phyloP scores from a whole-genome alignment of 192 early-diverging fungal species.

The Podila epicladia region DNA sequence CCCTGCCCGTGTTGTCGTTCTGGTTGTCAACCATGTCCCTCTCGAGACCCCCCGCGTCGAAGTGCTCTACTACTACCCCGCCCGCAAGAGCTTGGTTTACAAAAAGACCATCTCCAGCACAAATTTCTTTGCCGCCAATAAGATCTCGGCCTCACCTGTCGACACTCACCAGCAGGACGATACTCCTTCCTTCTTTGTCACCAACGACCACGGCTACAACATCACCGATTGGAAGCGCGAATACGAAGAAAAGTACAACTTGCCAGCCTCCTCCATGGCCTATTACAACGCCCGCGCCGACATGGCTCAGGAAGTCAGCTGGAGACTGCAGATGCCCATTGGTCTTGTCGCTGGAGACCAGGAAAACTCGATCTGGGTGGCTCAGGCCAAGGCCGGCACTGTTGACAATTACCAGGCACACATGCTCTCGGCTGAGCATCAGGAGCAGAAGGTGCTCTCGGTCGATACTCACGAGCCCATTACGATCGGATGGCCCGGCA shows the following conservation, averaged over 20 bases:
- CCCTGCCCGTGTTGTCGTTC: slow-evolving; percentile 36
- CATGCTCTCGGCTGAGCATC: slow-evolving; percentile 36
- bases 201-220: slow-evolving; percentile 49
- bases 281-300: slow-evolving; percentile 47
- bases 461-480: slow-evolving; percentile 26
- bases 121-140: slow-evolving; percentile 42
- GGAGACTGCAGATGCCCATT: slow-evolving; percentile 42
- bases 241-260: slow-evolving; percentile 49
- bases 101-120: slow-evolving; percentile 47
- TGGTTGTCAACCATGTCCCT: slow-evolving; percentile 50
- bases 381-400: slow-evolving; percentile 37
- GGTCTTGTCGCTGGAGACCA: slow-evolving; percentile 15
- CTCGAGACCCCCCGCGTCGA: slow-evolving; percentile 39
- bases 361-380: slow-evolving; percentile 27
- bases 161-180: slow-evolving; percentile 33
- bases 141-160: slow-evolving; percentile 30
- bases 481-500: slow-evolving; percentile 36
- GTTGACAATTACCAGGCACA: slow-evolving; percentile 36
- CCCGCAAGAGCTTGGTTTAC: slow-evolving; percentile 47
- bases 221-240: slow-evolving; percentile 50
- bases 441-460: slow-evolving; percentile 26
- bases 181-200: slow-evolving; percentile 40
- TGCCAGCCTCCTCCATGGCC: slow-evolving; percentile 39
- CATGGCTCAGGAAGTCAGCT: slow-evolving; percentile 30
- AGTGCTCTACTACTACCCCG: slow-evolving; percentile 51